Evolutionary conservation across 1,139 yeast genomes (phyloP).

Genomic region (Torulaspora globosa): DNA sequence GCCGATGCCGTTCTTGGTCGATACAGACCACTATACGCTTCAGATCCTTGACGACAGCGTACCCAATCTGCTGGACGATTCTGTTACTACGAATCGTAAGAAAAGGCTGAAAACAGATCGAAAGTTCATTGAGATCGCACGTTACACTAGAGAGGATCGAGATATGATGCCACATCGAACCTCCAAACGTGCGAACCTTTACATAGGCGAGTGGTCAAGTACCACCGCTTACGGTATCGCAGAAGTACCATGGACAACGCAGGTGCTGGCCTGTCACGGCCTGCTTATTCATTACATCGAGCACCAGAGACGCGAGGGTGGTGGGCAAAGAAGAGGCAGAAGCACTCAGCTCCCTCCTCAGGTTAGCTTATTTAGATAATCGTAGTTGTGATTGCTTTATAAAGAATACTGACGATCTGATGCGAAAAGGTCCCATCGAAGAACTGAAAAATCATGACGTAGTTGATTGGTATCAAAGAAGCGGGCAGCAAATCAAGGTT

Average conservation of each 20-base stretch:
- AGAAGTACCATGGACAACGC: slow-evolving; percentile 17
- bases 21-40: slow-evolving; percentile 15
- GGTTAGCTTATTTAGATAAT: neutral
- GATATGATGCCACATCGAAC: slow-evolving; percentile 12
- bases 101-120: slow-evolving; percentile 6
- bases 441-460: neutral
- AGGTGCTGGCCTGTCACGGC: slow-evolving; percentile 19
- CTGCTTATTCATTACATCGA: slow-evolving; percentile 15
- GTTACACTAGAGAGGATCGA: slow-evolving; percentile 14
- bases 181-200: slow-evolving; percentile 14
- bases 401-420: neutral
- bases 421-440: neutral
- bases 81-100: slow-evolving; percentile 7
- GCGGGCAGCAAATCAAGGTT: neutral
- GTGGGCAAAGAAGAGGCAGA: neutral
- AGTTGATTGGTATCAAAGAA: no score
- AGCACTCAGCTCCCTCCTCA: neutral
- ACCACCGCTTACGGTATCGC: slow-evolving; percentile 15
- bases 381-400: neutral
- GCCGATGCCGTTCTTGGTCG: slow-evolving; percentile 7
- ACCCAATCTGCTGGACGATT: slow-evolving; percentile 11
- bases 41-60: slow-evolving; percentile 10
- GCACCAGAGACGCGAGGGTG: slow-evolving; percentile 5
- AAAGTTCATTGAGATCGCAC: slow-evolving; percentile 10
- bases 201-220: slow-evolving; percentile 16